Conservation (phyloP, 2,329 filamentous ascomycete genomes). For the Colletotrichum neosansevieriae region DNA sequence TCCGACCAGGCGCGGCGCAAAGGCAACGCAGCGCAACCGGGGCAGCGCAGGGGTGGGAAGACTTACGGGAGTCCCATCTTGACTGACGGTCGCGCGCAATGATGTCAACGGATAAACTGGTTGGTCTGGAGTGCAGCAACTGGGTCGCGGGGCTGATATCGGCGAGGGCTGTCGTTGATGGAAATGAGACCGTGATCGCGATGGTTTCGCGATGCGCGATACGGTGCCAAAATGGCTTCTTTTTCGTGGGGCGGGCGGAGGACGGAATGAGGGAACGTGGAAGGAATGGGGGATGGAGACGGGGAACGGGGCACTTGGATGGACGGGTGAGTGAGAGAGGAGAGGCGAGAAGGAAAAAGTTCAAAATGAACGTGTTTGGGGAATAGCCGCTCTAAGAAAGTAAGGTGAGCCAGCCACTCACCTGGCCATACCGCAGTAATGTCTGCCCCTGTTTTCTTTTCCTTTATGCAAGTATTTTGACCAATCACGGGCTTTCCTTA, state of each 20-base stretch:
- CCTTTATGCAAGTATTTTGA: background rate
- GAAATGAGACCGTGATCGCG: slow-evolving; percentile 30
- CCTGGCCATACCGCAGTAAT: too few species aligned
- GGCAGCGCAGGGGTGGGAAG: slow-evolving; percentile 13
- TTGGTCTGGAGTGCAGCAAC: background rate
- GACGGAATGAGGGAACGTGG: slow-evolving; percentile 13
- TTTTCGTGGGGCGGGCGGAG: slow-evolving; percentile 27
- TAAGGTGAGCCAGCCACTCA: slow-evolving; percentile 33
- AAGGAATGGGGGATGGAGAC: slow-evolving; percentile 17
- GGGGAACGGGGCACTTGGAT: slow-evolving; percentile 26
- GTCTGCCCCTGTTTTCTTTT: slow-evolving; percentile 14
- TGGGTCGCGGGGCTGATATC: background rate
- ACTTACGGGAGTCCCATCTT: slow-evolving; percentile 64
- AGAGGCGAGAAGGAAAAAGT: slow-evolving; percentile 14
- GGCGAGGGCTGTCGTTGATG: slow-evolving; percentile 11
- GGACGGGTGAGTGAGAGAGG: slow-evolving; percentile 16
- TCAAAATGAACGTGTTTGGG: slow-evolving; percentile 26
- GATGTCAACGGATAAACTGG: background rate
- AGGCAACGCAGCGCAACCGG: slow-evolving; percentile 29
- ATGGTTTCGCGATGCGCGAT: slow-evolving; percentile 37
- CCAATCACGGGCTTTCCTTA: slow-evolving; percentile 26
- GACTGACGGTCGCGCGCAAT: slow-evolving; percentile 21
- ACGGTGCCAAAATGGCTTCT: slow-evolving; percentile 13
- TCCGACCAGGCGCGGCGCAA: slow-evolving; percentile 32
- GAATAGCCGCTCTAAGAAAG: slow-evolving; percentile 37